These are phyloP conservation scores for Aspergillus sp. DNA, from an alignment of 2,329 filamentous ascomycete genomes.

Conservation along the genomic window DNA sequence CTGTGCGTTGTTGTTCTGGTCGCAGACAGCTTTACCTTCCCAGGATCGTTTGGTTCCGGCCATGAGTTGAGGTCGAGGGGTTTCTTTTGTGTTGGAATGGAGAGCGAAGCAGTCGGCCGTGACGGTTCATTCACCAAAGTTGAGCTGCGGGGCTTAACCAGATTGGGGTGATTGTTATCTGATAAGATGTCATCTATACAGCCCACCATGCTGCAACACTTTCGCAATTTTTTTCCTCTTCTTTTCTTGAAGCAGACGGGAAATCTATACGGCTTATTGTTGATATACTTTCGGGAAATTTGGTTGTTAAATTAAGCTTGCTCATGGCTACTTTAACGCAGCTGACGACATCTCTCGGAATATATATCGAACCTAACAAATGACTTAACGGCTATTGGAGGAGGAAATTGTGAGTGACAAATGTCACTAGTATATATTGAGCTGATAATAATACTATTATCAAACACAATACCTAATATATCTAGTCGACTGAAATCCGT, in stretches of 20 bases:
- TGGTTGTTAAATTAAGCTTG: too few species aligned
- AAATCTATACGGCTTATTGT: not conserved
- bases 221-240: too few species aligned
- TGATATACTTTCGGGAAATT: not conserved
- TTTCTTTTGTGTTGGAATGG: too few species aligned
- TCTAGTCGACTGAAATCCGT: not conserved
- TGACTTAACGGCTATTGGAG: too few species aligned
- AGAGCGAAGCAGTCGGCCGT: not conserved
- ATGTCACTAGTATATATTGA: not conserved
- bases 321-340: too few species aligned
- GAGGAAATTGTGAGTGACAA: too few species aligned
- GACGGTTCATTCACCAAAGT: not conserved
- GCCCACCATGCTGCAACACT: too few species aligned
- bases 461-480: not conserved
- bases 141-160: not conserved
- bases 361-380: too few species aligned
- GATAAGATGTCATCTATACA: slow-evolving; percentile 2
- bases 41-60: slow-evolving; percentile 36
- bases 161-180: slow-evolving; percentile 3
- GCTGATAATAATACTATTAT: not conserved
- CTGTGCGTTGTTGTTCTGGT: slow-evolving; percentile 5
- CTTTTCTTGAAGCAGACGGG: too few species aligned
- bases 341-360: too few species aligned
- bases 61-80: slow-evolving; percentile 11
- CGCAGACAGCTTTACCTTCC: slow-evolving; percentile 28